These are phyloP conservation scores for Vaucheria bursata DNA, from an alignment of 352 stramenopile species.

Conservation along the genomic window DNA sequence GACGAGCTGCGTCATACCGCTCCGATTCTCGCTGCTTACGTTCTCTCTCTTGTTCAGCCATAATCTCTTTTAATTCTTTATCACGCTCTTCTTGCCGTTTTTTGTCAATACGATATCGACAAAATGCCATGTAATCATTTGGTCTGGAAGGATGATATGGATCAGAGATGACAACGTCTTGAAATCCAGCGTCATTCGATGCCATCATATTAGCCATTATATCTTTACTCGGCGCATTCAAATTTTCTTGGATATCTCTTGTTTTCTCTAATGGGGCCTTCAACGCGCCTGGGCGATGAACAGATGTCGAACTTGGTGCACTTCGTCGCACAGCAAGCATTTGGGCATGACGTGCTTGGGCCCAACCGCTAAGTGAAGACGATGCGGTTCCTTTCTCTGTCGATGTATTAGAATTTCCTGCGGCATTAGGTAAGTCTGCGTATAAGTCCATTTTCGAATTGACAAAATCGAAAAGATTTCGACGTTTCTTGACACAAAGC, in stretches of 20 bases:
- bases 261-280: not conserved
- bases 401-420: not conserved
- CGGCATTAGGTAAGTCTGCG: not conserved
- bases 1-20: not conserved
- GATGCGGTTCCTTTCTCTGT: not conserved
- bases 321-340: not conserved
- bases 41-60: conserved; percentile 63
- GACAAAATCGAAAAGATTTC: not conserved
- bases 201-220: not conserved
- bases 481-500: not conserved
- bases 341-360: not conserved
- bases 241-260: not conserved
- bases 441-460: conserved; percentile 8
- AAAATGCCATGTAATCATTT: conserved; percentile 76
- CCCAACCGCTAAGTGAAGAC: not conserved
- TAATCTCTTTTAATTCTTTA: conserved; percentile 65
- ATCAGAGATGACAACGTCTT: conserved; percentile 56
- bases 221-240: not conserved
- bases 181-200: conserved; percentile 23
- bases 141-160: conserved; percentile 71
- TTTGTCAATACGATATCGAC: conserved; percentile 55
- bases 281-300: not conserved
- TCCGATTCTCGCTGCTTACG: not conserved
- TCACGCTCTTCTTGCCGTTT: conserved; percentile 63
- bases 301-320: not conserved